Evolutionary conservation across 2,329 filamentous ascomycete species (phyloP), one percentile per base, ranked within the genome.

Genomic region (Cladosporium sp.): DNA sequence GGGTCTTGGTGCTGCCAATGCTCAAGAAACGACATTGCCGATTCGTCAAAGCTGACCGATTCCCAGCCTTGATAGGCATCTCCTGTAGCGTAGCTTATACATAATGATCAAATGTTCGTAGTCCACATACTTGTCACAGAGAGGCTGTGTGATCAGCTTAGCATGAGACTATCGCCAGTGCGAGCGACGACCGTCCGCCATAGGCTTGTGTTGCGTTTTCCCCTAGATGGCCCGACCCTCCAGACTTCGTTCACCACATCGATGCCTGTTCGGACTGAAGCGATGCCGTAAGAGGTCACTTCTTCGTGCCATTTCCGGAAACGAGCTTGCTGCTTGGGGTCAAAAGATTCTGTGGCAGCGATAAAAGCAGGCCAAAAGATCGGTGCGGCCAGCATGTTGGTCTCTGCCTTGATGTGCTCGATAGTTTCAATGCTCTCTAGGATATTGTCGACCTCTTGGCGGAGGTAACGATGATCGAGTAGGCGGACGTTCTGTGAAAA

Each of bases 1-100:
- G 10, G 74, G 73, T 2, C 60, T 70, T 17, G 57, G 35, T 32
- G 42, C 55, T 10, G 58, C 61, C 12, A 39, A 32, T n/a, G 42
- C 25, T 15, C 24, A 56, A 19, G 54, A 64, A 44, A 24, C 35
- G 37, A 57, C 45, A 17, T 20, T 57, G 37, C 45, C 47, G 17
- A 25, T 17, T 13, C 45, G 55, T 28, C 39, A 34, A 64, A 4
- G 17, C 37, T 20, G 4, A 1, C 5, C 40, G 6, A 10, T 7
- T 2, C 9, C 12, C 12, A 2, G 8, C 12, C 8, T 2, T 2
- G 28, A 10, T 32, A 32, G 28, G 8, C 28, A 32, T 10, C 12
- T 32, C 28, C 28, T 32, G 28, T 32, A 32, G 28, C 28, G 8
- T 32, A 32, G 28, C 28, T 3, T 32, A 32, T 32, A 32, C 12